Conservation (phyloP, 305 asterid species). For the Ilex paraguariensis region DNA sequence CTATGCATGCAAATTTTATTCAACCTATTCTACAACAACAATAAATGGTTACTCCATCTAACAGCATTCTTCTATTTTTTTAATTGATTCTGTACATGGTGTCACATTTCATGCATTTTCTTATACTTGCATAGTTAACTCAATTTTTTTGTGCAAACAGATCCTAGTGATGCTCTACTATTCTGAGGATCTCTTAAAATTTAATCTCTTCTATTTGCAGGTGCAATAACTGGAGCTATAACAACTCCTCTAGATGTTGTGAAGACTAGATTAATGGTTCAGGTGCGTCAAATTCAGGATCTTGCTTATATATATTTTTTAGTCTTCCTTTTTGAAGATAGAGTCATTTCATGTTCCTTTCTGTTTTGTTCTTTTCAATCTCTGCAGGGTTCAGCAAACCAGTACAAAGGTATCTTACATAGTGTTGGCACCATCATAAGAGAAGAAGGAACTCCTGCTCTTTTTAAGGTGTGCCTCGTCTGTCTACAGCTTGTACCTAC, state of each 20-base stretch:
- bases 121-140: background rate
- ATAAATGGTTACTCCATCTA: background rate
- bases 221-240: constrained; percentile 65
- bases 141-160: background rate
- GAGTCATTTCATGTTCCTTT: background rate
- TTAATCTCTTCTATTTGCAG: constrained; percentile 15
- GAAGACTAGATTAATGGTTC: constrained; percentile 68
- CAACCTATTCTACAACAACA: background rate
- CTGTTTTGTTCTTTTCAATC: background rate
- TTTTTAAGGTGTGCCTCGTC: constrained; percentile 38
- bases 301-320: too few relatives aligned
- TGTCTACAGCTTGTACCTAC: constrained; percentile 2
- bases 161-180: background rate
- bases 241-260: constrained; percentile 74
- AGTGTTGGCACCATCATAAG: constrained; percentile 42
- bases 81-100: background rate
- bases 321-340: too few relatives aligned
- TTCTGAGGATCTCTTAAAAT: background rate
- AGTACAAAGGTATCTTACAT: constrained; percentile 47
- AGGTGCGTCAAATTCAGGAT: constrained; percentile 26
- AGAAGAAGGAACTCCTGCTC: constrained; percentile 59
- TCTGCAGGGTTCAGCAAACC: constrained; percentile 54
- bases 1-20: background rate
- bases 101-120: too few relatives aligned
- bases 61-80: background rate